phyloP scores from a whole-genome alignment of 78 protist species.

The Dictyostelium capitatum region DNA sequence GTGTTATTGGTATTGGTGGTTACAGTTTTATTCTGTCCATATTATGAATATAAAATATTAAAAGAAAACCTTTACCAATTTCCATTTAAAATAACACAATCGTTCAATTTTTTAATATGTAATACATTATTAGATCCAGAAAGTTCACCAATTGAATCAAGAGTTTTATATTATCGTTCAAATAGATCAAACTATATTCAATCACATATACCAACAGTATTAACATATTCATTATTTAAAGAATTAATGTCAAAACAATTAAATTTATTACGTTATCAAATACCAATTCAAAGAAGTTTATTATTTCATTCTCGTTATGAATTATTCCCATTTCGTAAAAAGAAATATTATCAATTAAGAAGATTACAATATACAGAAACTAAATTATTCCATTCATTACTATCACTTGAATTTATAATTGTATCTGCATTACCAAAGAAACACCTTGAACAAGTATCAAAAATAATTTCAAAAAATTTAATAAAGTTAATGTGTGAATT shows the following conservation, averaged over 20 bases:
- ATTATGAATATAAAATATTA: constrained; percentile 3
- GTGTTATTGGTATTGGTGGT: constrained; percentile 6
- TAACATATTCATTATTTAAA: background rate
- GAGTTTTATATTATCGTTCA: background rate
- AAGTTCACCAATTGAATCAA: background rate
- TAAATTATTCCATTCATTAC: background rate
- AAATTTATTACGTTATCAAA: background rate
- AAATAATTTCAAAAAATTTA: constrained; percentile 3
- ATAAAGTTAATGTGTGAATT: constrained; percentile 27
- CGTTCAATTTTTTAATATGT: constrained; percentile 7
- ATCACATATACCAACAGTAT: background rate
- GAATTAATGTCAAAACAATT: background rate
- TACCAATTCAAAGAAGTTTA: background rate
- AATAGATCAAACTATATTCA: background rate
- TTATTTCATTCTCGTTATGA: constrained; percentile 27
- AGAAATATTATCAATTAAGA: background rate
- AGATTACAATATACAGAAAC: background rate
- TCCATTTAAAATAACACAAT: background rate
- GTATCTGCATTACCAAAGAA: constrained; percentile 4
- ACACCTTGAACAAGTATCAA: background rate
- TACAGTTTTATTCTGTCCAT: background rate
- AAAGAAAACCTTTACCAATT: background rate
- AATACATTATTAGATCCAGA: background rate
- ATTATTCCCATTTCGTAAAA: constrained; percentile 6
- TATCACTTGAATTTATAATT: constrained; percentile 14